A percentile compares a stretch with the other conserved stretches of the same genome.
Evolutionary conservation across 139 green algal genomes (phyloP).

Genomic region (Picochlorum costavermella): DNA sequence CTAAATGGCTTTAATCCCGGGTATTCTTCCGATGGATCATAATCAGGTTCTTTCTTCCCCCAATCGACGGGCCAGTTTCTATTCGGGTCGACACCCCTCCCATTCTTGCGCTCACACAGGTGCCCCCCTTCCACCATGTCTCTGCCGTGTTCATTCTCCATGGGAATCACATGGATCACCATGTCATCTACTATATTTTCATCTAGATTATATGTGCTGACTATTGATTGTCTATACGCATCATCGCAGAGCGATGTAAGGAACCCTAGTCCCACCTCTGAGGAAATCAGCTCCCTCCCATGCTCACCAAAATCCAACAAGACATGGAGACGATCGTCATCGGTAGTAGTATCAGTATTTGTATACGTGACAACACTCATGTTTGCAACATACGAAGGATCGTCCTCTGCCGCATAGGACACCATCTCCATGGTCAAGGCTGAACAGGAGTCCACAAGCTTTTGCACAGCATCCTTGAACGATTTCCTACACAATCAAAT

Average conservation of each 20-base stretch:
- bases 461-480: too few relatives aligned
- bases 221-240: neutral
- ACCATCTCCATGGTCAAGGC: too few relatives aligned
- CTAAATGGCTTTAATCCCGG: conserved; percentile 69
- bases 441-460: too few relatives aligned
- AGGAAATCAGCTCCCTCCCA: conserved; percentile 77
- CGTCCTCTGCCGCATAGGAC: too few relatives aligned
- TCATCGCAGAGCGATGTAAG: conserved; percentile 51
- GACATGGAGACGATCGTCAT: conserved; percentile 4
- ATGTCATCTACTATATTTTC: conserved; percentile 28
- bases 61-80: conserved; percentile 94
- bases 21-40: conserved; percentile 84
- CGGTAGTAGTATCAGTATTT: too few relatives aligned
- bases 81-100: conserved; percentile 92
- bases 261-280: conserved; percentile 71
- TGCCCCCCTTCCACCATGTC: conserved; percentile 65
- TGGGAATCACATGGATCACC: conserved; percentile 75
- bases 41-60: conserved; percentile 88
- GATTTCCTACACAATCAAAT: too few relatives aligned
- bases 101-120: conserved; percentile 96
- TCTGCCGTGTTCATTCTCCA: conserved; percentile 87
- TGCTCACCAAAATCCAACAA: conserved; percentile 87
- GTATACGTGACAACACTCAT: too few relatives aligned
- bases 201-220: neutral
- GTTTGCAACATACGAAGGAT: too few relatives aligned